These are phyloP conservation scores for Boletus sensibilis DNA, from an alignment of 768 basidiomycete genomes.

Conservation along the genomic window DNA sequence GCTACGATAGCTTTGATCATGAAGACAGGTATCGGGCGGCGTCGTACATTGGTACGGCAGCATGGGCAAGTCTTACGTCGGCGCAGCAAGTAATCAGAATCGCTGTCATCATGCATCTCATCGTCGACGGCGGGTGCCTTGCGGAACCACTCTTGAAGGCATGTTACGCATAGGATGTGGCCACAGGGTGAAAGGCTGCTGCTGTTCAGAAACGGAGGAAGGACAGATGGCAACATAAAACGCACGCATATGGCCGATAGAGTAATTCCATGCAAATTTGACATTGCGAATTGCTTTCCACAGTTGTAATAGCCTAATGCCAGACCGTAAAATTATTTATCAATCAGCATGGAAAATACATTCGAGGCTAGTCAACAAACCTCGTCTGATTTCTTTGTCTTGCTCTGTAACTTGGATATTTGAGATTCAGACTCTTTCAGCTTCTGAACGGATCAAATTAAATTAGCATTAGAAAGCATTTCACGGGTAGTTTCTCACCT, in stretches of 20 bases:
- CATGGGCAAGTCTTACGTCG: conserved; percentile 73
- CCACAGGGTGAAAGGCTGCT: conserved; percentile 71
- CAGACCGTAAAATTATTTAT: neutral
- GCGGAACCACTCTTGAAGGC: conserved; percentile 78
- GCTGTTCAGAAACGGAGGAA: conserved; percentile 6
- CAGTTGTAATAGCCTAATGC: conserved; percentile 47
- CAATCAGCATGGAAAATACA: neutral
- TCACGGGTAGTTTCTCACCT: conserved; percentile 31
- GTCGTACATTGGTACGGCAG: conserved; percentile 57
- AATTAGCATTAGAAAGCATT: neutral
- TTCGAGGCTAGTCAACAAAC: conserved; percentile 33
- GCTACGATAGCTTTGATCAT: conserved; percentile 60
- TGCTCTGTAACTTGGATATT: conserved; percentile 44
- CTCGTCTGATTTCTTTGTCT: conserved; percentile 55
- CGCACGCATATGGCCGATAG: conserved; percentile 64
- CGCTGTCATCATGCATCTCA: conserved; percentile 43
- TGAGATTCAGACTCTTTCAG: conserved; percentile 47
- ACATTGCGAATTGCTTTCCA: conserved; percentile 64
- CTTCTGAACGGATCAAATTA: conserved; percentile 31
- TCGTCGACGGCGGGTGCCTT: conserved; percentile 54
- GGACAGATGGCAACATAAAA: conserved; percentile 10
- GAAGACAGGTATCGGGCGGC: conserved; percentile 67
- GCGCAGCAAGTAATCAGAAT: conserved; percentile 47
- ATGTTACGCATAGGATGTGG: conserved; percentile 69
- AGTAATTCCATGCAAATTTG: conserved; percentile 78